Evolutionary conservation across 495 filamentous ascomycete genomes (phyloP).

Genomic region (Evernia prunastri): DNA sequence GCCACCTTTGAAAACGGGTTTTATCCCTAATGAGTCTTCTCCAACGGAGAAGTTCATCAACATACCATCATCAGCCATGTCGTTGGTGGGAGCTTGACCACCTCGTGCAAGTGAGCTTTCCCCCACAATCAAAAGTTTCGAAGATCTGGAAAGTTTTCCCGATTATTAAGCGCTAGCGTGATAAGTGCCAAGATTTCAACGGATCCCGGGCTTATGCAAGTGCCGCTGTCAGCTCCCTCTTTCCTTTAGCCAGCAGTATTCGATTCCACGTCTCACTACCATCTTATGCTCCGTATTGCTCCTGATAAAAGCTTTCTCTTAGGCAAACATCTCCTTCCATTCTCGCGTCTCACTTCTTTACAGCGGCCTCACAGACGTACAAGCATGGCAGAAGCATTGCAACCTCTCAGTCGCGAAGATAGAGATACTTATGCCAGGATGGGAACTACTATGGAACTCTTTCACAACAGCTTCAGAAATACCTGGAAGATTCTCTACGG

Average conservation of each 20-base stretch:
- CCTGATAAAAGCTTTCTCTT: neutral
- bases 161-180: neutral
- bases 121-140: neutral
- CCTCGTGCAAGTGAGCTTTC: neutral
- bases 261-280: neutral
- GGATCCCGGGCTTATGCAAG: neutral
- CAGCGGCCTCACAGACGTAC: neutral
- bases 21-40: conserved; percentile 47
- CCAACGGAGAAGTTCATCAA: conserved; percentile 82
- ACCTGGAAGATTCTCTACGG: conserved; percentile 63
- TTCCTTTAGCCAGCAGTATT: neutral
- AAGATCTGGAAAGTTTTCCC: neutral
- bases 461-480: conserved; percentile 67
- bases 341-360: neutral
- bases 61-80: conserved; percentile 92
- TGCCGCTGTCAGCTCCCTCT: neutral
- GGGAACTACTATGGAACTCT: conserved; percentile 21
- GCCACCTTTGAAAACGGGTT: conserved; percentile 73
- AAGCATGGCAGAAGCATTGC: conserved; percentile 16
- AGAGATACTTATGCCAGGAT: conserved; percentile 18
- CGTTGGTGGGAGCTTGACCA: neutral
- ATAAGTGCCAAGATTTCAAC: neutral
- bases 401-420: conserved; percentile 17
- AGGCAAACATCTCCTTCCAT: neutral
- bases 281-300: conserved; percentile 6